phyloP scores from a whole-genome alignment of 2,329 filamentous ascomycete species.

The Aureobasidium musti region DNA sequence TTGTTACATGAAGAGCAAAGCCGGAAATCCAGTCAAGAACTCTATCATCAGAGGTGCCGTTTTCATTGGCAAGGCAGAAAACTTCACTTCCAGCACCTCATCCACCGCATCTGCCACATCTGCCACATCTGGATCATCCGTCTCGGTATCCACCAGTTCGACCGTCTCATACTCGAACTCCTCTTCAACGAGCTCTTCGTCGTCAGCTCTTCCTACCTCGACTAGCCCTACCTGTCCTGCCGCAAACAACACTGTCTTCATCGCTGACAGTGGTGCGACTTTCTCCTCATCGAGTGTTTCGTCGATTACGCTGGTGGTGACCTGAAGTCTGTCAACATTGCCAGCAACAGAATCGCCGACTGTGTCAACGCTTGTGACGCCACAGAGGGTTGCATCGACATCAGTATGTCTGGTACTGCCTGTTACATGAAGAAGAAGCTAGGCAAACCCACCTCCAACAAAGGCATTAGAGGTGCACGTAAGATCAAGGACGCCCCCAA shows the following conservation, averaged over 20 bases:
- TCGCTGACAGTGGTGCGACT: constrained; percentile 19
- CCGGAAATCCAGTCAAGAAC: constrained; percentile 13
- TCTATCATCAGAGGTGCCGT: constrained; percentile 6
- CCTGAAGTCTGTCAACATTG: constrained; percentile 26
- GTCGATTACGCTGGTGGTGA: constrained; percentile 28
- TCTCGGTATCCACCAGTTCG: background rate
- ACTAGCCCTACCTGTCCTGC: constrained; percentile 26
- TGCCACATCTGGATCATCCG: background rate
- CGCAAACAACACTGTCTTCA: constrained; percentile 27
- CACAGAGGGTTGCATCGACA: constrained; percentile 29
- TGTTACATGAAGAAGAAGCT: constrained; percentile 30
- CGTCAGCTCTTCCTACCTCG: constrained; percentile 13
- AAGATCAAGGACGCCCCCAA: constrained; percentile 21
- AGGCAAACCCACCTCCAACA: background rate
- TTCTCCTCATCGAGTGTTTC: constrained; percentile 29
- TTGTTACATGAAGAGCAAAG: constrained; percentile 31
- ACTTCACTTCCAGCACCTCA: constrained; percentile 4
- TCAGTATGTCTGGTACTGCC: constrained; percentile 29
- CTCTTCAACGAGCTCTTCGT: constrained; percentile 3
- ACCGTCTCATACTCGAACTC: background rate
- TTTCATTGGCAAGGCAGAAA: constrained; percentile 1
- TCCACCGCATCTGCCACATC: background rate
- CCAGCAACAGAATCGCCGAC: constrained; percentile 26
- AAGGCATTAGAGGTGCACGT: constrained; percentile 20
- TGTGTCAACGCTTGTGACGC: constrained; percentile 29